Percentiles rank a stretch among this genome's conserved stretches.
Conservation (phyloP, 352 stramenopile species). For the Phytophthora quininea region DNA sequence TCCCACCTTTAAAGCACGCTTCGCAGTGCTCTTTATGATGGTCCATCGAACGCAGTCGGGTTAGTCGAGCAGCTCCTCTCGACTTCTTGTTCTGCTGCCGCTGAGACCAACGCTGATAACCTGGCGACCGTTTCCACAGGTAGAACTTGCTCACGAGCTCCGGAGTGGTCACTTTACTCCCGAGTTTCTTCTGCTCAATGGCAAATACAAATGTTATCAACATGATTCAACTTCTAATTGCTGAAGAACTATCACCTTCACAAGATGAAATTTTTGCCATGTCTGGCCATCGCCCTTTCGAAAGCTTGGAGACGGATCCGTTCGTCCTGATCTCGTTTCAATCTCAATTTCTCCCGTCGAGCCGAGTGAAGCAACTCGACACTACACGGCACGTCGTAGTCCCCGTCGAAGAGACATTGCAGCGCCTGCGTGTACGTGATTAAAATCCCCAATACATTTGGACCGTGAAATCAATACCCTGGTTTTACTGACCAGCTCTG, state of each 20-base stretch:
- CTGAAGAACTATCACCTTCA: conserved; percentile 42
- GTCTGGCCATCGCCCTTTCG: conserved; percentile 44
- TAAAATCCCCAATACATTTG: conserved; percentile 1
- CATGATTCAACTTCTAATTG: neutral
- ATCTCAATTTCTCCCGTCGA: conserved; percentile 39
- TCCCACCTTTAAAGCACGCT: conserved; percentile 68
- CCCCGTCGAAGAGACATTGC: conserved; percentile 52
- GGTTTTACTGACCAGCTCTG: conserved; percentile 50
- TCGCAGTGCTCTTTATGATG: conserved; percentile 79
- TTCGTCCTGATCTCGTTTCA: conserved; percentile 34
- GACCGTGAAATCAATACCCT: conserved; percentile 1
- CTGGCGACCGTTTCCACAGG: conserved; percentile 61
- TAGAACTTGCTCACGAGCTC: conserved; percentile 74
- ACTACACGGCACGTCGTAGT: conserved; percentile 49
- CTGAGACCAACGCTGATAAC: conserved; percentile 61
- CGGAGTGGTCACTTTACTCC: conserved; percentile 34
- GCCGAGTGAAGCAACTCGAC: conserved; percentile 44
- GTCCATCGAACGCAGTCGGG: conserved; percentile 33
- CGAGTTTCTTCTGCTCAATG: conserved; percentile 45
- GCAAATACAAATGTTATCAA: too few relatives aligned
- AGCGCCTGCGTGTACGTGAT: conserved; percentile 47
- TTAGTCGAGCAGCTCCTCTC: conserved; percentile 55
- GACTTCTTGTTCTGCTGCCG: conserved; percentile 49
- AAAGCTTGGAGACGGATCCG: conserved; percentile 47
- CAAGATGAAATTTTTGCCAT: conserved; percentile 71